phyloP scores from a whole-genome alignment of 257 asterid genomes.

The Nicotiana sylvestris region DNA sequence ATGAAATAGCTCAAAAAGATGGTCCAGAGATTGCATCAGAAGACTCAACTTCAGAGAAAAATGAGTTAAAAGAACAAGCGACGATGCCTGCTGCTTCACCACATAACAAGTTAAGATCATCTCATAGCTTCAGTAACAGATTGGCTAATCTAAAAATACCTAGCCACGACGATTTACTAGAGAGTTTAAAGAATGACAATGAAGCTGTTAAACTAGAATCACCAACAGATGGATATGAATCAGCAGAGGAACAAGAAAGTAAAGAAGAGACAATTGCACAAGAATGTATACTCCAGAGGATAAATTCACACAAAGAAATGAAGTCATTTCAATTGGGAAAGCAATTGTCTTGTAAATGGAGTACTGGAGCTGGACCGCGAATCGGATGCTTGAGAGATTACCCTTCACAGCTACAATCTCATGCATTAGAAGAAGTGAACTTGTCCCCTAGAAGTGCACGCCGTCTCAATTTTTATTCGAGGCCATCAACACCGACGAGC shows the following conservation, averaged over 20 bases:
- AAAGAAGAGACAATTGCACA: constrained; percentile 40
- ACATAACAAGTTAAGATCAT: constrained; percentile 2
- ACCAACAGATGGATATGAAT: constrained; percentile 31
- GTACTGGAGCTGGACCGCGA: constrained; percentile 91
- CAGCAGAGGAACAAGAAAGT: constrained; percentile 24
- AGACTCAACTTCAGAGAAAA: constrained; percentile 2
- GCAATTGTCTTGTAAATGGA: constrained; percentile 78
- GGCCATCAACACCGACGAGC: constrained; percentile 37
- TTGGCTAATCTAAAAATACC: constrained; percentile 33
- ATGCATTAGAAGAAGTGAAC: constrained; percentile 63
- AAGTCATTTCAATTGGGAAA: constrained; percentile 67
- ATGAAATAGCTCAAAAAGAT: constrained; percentile 19
- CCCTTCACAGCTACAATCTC: constrained; percentile 70
- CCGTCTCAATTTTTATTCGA: constrained; percentile 34
- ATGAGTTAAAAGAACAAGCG: constrained; percentile 12
- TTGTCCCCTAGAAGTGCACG: constrained; percentile 58
- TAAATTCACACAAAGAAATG: constrained; percentile 57
- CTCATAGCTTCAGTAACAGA: constrained; percentile 22
- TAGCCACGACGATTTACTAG: constrained; percentile 19
- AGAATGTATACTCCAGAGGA: constrained; percentile 49
- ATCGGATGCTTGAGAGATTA: constrained; percentile 80
- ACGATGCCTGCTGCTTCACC: neutral
- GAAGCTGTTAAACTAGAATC: constrained; percentile 28
- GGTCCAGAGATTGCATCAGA: neutral
- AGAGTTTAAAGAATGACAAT: constrained; percentile 18